Evolutionary conservation across 768 basidiomycete genomes (phyloP), one percentile per base, ranked within the genome.

Genomic region (Panellus pusillus): DNA sequence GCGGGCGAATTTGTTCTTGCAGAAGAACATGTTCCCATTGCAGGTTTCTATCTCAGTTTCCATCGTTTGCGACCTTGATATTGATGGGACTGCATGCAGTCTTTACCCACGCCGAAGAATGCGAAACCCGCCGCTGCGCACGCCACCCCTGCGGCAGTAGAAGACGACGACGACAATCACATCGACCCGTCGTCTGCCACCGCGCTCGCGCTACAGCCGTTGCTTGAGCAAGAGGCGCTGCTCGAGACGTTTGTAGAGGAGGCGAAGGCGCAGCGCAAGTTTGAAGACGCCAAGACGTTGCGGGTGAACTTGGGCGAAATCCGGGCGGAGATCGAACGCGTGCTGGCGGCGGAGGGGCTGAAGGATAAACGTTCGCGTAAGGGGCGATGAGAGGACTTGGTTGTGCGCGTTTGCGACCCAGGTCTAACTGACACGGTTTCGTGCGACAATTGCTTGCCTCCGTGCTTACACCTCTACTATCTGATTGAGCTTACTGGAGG

Each of bases 211-310:
- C 72, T 98, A 14, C 94, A 98, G 61, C 94, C 94, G 2, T 73
- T 98, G 12, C 79, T 98, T 14, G 94, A 98, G 70, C 96, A 98
- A 69, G 96, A 99, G 70, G 87, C 89, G 2, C 78, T 98, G 43
- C 78, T 99, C 17, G 91, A 95, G 69, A 79, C 84, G 2, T 98
- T 94, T 64, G 83, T 98, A 8, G 86, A 89, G 61, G 93, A 98
- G 67, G 96, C 96, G 6, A 88, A 86, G 69, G 80, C 84, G 2
- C 87, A 88, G 61, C 78, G 96, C 39, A 98, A 98, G 71, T 98
- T 98, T 59, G 96, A 98, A 69, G 97, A 99, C 65, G 89, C 89
- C 13, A 89, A 89, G 69, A 89, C 88, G 4, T 73, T 99, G 57
- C 86, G 90, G 66, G 67, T 72, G 29, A 95, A 88, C 67, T 68